Evolutionary conservation across 306 rosid species (phyloP).

Genomic region (Inga laurina): DNA sequence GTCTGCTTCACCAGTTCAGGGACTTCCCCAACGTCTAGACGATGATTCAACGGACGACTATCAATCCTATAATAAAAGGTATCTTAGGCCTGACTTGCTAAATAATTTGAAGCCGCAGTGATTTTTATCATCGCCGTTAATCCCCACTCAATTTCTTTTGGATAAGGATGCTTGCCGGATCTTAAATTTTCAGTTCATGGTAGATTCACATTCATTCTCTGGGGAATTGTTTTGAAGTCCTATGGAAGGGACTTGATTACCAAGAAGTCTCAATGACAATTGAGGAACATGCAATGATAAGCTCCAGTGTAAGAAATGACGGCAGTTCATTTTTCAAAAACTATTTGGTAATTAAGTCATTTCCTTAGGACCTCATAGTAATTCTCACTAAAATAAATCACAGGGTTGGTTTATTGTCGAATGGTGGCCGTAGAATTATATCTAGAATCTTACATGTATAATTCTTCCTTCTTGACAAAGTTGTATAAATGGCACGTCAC

Average conservation of each 20-base stretch:
- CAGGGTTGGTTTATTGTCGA: not conserved
- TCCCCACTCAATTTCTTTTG: not conserved
- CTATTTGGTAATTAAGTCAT: too few relatives aligned
- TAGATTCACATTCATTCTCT: not conserved
- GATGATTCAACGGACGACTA: constrained; percentile 63
- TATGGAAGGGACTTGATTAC: too few relatives aligned
- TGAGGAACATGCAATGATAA: too few relatives aligned
- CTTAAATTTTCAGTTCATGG: not conserved
- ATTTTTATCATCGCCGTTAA: constrained; percentile 1
- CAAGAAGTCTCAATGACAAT: too few relatives aligned
- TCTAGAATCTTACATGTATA: not conserved
- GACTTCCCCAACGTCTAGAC: constrained; percentile 66
- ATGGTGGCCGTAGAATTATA: not conserved
- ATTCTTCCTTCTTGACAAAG: too few relatives aligned
- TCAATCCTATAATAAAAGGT: constrained; percentile 66
- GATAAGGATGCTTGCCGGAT: not conserved
- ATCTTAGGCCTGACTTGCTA: constrained; percentile 25
- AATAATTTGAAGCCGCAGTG: constrained; percentile 1
- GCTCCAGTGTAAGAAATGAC: too few relatives aligned
- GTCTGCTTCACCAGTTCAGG: constrained; percentile 69
- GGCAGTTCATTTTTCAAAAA: too few relatives aligned
- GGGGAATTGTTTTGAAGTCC: too few relatives aligned
- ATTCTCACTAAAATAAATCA: too few relatives aligned
- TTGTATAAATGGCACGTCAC: not conserved
- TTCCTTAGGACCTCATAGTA: too few relatives aligned